Conservation (phyloP, 1,284 basidiomycete species). For the Laetiporus sulphureus region DNA sequence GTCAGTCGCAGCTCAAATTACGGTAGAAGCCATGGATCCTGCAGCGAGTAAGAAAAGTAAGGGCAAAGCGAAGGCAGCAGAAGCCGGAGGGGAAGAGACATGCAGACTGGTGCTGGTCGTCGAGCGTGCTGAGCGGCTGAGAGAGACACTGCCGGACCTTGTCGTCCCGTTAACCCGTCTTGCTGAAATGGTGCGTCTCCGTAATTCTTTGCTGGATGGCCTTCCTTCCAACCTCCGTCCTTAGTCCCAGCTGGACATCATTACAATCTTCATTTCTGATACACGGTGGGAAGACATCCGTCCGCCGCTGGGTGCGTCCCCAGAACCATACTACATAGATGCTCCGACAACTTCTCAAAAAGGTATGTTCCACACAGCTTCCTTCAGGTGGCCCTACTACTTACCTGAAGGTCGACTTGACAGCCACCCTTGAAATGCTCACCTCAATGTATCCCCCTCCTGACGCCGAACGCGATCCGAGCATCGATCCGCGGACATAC, state of each 20-base stretch:
- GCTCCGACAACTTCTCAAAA: constrained; percentile 52
- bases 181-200: constrained; percentile 67
- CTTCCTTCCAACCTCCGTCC: neutral
- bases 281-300: constrained; percentile 72
- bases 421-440: constrained; percentile 35
- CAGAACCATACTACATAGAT: constrained; percentile 74
- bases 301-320: constrained; percentile 62
- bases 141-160: constrained; percentile 53
- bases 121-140: constrained; percentile 65
- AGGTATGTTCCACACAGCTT: too few relatives aligned
- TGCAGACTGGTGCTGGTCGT: constrained; percentile 54
- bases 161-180: constrained; percentile 69
- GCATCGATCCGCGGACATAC: constrained; percentile 31
- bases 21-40: constrained; percentile 16
- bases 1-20: constrained; percentile 20
- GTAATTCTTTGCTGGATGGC: neutral
- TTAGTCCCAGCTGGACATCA: constrained; percentile 39
- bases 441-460: constrained; percentile 23
- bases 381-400: too few relatives aligned
- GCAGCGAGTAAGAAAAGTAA: constrained; percentile 17
- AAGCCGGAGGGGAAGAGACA: constrained; percentile 16
- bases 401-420: too few relatives aligned
- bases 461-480: constrained; percentile 10
- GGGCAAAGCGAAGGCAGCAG: constrained; percentile 29
- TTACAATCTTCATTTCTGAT: constrained; percentile 63